Conservation (phyloP, 441 rosid genomes). For the Euphorbia schlechtendalii region DNA sequence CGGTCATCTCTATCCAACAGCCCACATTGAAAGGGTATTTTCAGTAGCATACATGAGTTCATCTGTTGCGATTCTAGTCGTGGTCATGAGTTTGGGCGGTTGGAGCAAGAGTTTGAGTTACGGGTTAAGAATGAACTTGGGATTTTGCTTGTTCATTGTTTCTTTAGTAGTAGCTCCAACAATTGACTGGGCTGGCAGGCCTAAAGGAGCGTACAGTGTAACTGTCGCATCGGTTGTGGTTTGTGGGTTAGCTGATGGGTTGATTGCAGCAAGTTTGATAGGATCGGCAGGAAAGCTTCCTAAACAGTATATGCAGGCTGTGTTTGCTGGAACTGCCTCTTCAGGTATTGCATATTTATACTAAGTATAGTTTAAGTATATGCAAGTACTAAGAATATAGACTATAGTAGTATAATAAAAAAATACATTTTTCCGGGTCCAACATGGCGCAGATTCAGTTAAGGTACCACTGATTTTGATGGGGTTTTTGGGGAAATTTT, state of each 20-base stretch:
- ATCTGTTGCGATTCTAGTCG: constrained; percentile 49
- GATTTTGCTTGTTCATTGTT: constrained; percentile 64
- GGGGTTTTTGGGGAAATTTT: too few species aligned
- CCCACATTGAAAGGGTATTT: constrained; percentile 71
- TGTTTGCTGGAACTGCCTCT: constrained; percentile 90
- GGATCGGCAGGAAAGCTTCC: constrained; percentile 87
- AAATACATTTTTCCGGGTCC: not conserved
- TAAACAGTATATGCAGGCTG: constrained; percentile 85
- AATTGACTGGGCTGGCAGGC: constrained; percentile 45
- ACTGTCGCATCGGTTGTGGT: constrained; percentile 54
- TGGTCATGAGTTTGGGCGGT: constrained; percentile 47
- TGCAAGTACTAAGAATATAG: constrained; percentile 1
- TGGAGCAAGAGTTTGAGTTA: constrained; percentile 48
- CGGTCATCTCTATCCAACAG: constrained; percentile 49
- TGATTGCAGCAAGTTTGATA: constrained; percentile 73
- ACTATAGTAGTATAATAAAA: not conserved
- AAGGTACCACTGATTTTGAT: too few species aligned
- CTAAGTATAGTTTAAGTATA: too few species aligned
- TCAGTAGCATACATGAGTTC: constrained; percentile 83
- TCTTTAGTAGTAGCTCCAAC: constrained; percentile 60
- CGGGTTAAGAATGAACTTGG: constrained; percentile 65
- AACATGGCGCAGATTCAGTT: too few species aligned
- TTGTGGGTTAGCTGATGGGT: constrained; percentile 80
- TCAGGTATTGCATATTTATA: constrained; percentile 42
- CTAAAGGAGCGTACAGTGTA: constrained; percentile 31